Base-by-base conservation (phyloP, 441 rosid species). In the Pelargonium myrrhifolium region DNA sequence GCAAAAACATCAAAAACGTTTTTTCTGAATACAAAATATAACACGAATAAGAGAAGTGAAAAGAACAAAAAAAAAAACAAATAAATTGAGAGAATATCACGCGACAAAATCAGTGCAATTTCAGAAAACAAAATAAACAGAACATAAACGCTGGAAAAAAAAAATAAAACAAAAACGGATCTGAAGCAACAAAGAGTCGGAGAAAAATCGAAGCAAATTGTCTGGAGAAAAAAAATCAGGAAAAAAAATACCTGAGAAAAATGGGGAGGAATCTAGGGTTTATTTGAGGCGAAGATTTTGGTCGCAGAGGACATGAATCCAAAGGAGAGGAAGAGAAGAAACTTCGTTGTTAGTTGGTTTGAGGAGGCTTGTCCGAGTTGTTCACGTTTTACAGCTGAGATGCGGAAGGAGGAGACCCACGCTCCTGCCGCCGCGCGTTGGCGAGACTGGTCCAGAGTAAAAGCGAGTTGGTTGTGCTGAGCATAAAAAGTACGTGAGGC, bases 181-280 rank as follows among this genome's bases (percentile, higher is more conserved):
- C 81, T 77, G 75, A 71, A 22, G 14, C 12, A 9, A 15, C 42
- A 64, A 67, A 55, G 6, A 62, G 15, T 37, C 11, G 8, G 9
- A 2, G 14, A 12, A 4, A 67, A 28, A 51, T 43, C 3, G 11
- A 1, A 24, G 20, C 47, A 62, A 10, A 72, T 31, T 17, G 42
- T 59, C 63, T 14, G 14, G 5, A 18, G 58, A 6, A 71, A 47
- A 22, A 20, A 59, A 24, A 39, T 42, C n/a, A n/a, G n/a, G 42
- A 6, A 7, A 64, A 62, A 14, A 9, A 10, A 47, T 62, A 81
- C 84, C 87, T 78, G 80, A 11, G 35, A 60, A 64, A 63, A 71
- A 76, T 73, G 81, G 71, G 73, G 72, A 70, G 68, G 69, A 72
- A 78, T 59, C 74, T 78, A 79, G 84, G 87, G 82, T 79, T 84